Conservation (phyloP, 2,329 filamentous ascomycete species). For the Cryoendolithus antarcticus region DNA sequence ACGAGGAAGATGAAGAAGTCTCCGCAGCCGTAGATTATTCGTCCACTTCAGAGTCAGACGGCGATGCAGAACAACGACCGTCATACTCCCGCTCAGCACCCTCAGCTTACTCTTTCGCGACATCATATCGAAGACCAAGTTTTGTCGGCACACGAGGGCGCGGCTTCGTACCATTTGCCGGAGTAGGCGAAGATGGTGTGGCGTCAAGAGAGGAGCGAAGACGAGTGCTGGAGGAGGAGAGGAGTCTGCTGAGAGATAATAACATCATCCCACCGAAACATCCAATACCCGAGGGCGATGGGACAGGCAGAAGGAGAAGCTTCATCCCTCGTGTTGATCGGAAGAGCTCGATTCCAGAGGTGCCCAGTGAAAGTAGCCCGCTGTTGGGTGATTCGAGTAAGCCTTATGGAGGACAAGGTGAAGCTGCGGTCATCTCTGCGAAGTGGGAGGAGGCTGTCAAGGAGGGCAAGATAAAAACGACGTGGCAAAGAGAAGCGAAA, state of each 20-base stretch:
- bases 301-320: not conserved
- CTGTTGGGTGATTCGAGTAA: slow-evolving; percentile 14
- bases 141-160: slow-evolving; percentile 60
- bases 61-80: slow-evolving; percentile 2
- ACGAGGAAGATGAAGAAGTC: slow-evolving; percentile 9
- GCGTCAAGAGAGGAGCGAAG: slow-evolving; percentile 40
- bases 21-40: not conserved
- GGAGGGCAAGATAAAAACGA: slow-evolving; percentile 70
- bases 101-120: slow-evolving; percentile 35
- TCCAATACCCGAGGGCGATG: slow-evolving; percentile 3
- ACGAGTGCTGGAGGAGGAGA: slow-evolving; percentile 40
- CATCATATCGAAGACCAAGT: slow-evolving; percentile 62
- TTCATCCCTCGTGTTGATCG: not conserved
- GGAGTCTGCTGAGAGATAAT: slow-evolving; percentile 45
- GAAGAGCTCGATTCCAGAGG: not conserved
- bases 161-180: slow-evolving; percentile 41
- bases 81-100: slow-evolving; percentile 4
- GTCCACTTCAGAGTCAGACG: slow-evolving; percentile 1
- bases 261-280: slow-evolving; percentile 41
- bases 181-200: slow-evolving; percentile 33
- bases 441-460: slow-evolving; percentile 78
- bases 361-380: slow-evolving; percentile 8
- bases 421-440: slow-evolving; percentile 46
- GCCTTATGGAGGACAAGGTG: slow-evolving; percentile 35
- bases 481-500: slow-evolving; percentile 80